Conservation (phyloP, 1,139 yeast species). For the Pichia sorboxylosa region DNA sequence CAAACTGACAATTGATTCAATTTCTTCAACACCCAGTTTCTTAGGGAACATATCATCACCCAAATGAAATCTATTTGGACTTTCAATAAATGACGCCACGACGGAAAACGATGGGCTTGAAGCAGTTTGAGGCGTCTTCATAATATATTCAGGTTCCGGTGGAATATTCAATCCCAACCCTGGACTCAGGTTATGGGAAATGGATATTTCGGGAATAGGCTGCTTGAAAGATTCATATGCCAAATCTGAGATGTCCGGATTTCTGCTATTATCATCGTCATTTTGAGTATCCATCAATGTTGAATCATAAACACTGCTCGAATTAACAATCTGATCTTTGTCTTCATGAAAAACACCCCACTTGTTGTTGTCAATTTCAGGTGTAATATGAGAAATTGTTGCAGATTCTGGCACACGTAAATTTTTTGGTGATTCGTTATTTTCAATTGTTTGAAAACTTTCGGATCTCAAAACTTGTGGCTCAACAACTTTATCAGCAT, state of each 20-base stretch:
- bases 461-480: conserved; percentile 6
- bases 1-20: conserved; percentile 59
- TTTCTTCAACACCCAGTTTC: conserved; percentile 52
- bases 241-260: too few relatives aligned
- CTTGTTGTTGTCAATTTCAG: conserved; percentile 1
- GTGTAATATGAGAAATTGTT: conserved; percentile 5
- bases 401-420: conserved; percentile 9
- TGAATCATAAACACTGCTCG: conserved; percentile 4
- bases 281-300: too few relatives aligned
- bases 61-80: conserved; percentile 17
- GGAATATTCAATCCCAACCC: too few relatives aligned
- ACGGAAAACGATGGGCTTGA: conserved; percentile 8
- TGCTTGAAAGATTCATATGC: too few relatives aligned
- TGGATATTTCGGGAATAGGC: too few relatives aligned
- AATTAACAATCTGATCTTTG: background rate
- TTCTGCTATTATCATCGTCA: too few relatives aligned
- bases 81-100: conserved; percentile 10
- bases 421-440: conserved; percentile 4
- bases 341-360: too few relatives aligned
- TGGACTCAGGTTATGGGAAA: too few relatives aligned
- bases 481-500: background rate
- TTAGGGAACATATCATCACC: conserved; percentile 71
- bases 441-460: conserved; percentile 8
- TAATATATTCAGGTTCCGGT: background rate
- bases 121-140: conserved; percentile 7